A percentile compares a stretch with the other conserved stretches of the same genome.
Evolutionary conservation across 768 basidiomycete species (phyloP).

Genomic region (Boletus rex-veris): DNA sequence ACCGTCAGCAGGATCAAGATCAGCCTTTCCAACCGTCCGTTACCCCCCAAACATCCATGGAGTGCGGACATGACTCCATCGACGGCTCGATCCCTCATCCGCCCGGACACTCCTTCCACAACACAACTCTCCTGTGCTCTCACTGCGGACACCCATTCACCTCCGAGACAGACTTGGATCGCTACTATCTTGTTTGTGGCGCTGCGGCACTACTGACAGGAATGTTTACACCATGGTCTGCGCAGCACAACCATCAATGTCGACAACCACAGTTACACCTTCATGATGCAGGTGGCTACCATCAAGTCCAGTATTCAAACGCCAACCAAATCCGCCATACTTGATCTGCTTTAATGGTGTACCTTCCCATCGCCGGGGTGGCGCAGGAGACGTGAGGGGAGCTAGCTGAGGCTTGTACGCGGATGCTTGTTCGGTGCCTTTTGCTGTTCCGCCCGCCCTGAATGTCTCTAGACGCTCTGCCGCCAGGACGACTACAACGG

Average conservation of each 20-base stretch:
- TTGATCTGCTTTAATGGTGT: background rate
- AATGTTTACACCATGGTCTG: conserved; percentile 13
- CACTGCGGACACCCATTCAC: conserved; percentile 12
- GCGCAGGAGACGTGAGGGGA: background rate
- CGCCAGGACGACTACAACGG: background rate
- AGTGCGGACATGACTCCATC: background rate
- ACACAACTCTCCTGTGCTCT: conserved; percentile 1
- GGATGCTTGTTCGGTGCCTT: background rate
- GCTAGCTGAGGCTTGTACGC: background rate
- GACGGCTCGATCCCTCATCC: conserved; percentile 2
- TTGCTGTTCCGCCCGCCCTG: background rate
- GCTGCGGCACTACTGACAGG: conserved; percentile 8
- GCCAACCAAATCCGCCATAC: background rate
- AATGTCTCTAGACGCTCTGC: background rate
- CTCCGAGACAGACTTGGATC: conserved; percentile 6
- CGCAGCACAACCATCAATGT: background rate
- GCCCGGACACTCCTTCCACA: background rate
- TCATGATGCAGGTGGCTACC: background rate
- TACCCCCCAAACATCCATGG: background rate
- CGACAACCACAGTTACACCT: background rate
- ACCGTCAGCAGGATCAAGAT: background rate
- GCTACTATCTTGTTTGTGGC: conserved; percentile 15
- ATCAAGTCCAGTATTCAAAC: background rate
- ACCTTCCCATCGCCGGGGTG: background rate
- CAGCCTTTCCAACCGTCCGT: background rate